Evolutionary conservation across 2,329 filamentous ascomycete species (phyloP).

Genomic region (Alternaria sp.): DNA sequence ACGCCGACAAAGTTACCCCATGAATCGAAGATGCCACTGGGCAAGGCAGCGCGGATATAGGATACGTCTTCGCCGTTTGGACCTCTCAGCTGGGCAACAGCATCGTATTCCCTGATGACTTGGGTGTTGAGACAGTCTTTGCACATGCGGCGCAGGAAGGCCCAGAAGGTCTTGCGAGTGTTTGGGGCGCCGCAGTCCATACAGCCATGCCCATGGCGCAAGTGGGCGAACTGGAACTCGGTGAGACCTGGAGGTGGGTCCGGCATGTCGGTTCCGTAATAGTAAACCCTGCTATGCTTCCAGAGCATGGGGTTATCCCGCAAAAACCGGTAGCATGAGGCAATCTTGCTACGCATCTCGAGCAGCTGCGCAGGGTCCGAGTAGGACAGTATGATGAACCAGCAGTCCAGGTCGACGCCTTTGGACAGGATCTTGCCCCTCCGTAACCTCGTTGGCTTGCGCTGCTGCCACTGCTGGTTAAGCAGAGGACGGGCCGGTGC

Average conservation of each 20-base stretch:
- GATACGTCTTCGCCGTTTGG: slow-evolving; percentile 35
- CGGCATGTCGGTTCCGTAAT: slow-evolving; percentile 42
- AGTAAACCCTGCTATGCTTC: slow-evolving; percentile 45
- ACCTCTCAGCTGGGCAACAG: slow-evolving; percentile 32
- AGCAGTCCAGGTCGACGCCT: slow-evolving; percentile 41
- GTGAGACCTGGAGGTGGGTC: slow-evolving; percentile 44
- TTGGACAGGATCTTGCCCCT: slow-evolving; percentile 35
- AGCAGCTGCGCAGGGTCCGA: slow-evolving; percentile 44
- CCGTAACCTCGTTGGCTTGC: slow-evolving; percentile 37
- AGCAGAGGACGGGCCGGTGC: slow-evolving; percentile 18
- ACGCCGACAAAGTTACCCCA: slow-evolving; percentile 49
- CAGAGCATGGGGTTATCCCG: slow-evolving; percentile 46
- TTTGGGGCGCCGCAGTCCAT: slow-evolving; percentile 45
- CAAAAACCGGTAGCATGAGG: slow-evolving; percentile 44
- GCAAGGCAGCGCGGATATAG: slow-evolving; percentile 38
- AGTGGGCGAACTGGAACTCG: slow-evolving; percentile 49
- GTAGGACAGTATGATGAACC: slow-evolving; percentile 46
- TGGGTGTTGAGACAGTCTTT: slow-evolving; percentile 46
- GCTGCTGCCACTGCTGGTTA: slow-evolving; percentile 28
- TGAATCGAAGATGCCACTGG: slow-evolving; percentile 45
- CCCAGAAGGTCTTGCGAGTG: slow-evolving; percentile 53
- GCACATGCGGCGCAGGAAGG: slow-evolving; percentile 52
- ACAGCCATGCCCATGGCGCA: slow-evolving; percentile 49
- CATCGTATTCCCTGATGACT: slow-evolving; percentile 41
- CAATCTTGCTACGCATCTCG: slow-evolving; percentile 43